These are phyloP conservation scores for Thalia dealbata DNA, from an alignment of 176 grass and related monocot genomes.

Conservation along the genomic window DNA sequence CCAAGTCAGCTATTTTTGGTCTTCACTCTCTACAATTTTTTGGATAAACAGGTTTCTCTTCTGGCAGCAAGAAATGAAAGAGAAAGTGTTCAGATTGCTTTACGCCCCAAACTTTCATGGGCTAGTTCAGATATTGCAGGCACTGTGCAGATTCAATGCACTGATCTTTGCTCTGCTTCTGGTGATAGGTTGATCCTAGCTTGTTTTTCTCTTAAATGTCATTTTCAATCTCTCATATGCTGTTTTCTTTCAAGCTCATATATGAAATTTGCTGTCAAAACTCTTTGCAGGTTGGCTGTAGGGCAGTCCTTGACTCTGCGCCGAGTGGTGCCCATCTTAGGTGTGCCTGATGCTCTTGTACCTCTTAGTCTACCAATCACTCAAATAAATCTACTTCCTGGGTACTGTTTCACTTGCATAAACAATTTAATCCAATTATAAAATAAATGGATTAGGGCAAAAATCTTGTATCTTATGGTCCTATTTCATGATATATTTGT, in stretches of 20 bases:
- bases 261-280: constrained; percentile 17
- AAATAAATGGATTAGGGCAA: neutral
- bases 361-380: constrained; percentile 63
- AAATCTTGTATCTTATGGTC: neutral
- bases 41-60: constrained; percentile 59
- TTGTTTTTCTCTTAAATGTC: constrained; percentile 8
- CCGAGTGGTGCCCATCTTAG: constrained; percentile 78
- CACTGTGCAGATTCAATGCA: constrained; percentile 68
- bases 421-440: constrained; percentile 21
- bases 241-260: neutral
- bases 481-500: constrained; percentile 14
- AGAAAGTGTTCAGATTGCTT: constrained; percentile 88
- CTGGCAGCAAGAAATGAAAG: constrained; percentile 96
- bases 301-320: constrained; percentile 70
- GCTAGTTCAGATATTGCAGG: constrained; percentile 63
- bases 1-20: neutral
- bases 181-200: constrained; percentile 63
- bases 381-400: constrained; percentile 74
- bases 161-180: constrained; percentile 67
- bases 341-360: constrained; percentile 97
- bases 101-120: constrained; percentile 91
- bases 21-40: neutral
- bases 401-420: constrained; percentile 38
- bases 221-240: constrained; percentile 25
- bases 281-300: constrained; percentile 48